These are phyloP conservation scores for Nemania bipapillata DNA, from an alignment of 2,329 filamentous ascomycete genomes.

Conservation along the genomic window DNA sequence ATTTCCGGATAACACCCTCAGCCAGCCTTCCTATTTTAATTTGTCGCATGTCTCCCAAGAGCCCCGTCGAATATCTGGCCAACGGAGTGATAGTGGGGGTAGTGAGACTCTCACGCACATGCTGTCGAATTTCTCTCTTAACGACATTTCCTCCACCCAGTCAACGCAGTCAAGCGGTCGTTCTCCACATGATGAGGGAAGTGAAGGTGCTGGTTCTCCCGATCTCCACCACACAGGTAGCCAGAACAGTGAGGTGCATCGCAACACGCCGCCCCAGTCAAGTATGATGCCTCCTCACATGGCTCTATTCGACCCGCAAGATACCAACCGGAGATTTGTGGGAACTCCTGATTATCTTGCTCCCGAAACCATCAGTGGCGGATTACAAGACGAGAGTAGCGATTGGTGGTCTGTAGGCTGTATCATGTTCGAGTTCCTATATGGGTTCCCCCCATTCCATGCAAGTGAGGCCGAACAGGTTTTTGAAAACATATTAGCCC, in stretches of 20 bases:
- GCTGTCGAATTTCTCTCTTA: constrained; percentile 81
- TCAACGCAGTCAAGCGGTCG: constrained; percentile 59
- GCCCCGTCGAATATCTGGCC: constrained; percentile 76
- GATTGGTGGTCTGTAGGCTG: constrained; percentile 99
- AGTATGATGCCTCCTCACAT: constrained; percentile 89
- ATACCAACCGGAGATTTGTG: constrained; percentile 91
- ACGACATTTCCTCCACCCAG: constrained; percentile 62
- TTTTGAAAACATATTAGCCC: constrained; percentile 93
- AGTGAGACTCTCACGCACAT: constrained; percentile 86
- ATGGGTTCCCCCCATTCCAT: constrained; percentile 93
- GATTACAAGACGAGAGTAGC: constrained; percentile 95
- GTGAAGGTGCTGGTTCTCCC: constrained; percentile 78
- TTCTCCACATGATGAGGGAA: constrained; percentile 78
- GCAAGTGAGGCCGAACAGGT: constrained; percentile 89
- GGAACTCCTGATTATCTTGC: constrained; percentile 97
- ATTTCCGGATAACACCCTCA: constrained; percentile 79
- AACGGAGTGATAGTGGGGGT: constrained; percentile 90
- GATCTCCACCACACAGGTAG: constrained; percentile 71
- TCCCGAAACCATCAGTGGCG: constrained; percentile 94
- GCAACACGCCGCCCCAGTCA: constrained; percentile 70
- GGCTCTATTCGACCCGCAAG: constrained; percentile 94
- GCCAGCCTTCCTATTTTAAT: constrained; percentile 93
- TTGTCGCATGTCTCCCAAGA: constrained; percentile 69
- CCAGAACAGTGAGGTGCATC: constrained; percentile 62
- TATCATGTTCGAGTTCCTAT: constrained; percentile 96